Percentiles rank a stretch among this genome's conserved stretches.
phyloP scores from a whole-genome alignment of 352 stramenopile genomes.

The Globisporangium sylvaticum region DNA sequence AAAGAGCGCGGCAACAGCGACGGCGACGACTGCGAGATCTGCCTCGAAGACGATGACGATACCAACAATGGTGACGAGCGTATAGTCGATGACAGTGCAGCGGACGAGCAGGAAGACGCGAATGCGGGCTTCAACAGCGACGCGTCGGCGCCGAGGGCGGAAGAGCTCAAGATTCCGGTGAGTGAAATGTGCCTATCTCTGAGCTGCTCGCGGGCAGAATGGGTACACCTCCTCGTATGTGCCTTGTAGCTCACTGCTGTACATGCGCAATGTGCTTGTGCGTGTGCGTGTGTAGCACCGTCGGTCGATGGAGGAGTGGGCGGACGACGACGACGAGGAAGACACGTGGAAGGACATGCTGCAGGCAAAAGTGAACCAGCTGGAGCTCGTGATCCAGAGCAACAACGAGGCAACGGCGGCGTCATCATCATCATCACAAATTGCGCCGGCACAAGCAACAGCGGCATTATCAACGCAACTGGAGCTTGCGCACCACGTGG shows the following conservation, averaged over 20 bases:
- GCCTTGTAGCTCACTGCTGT: background rate
- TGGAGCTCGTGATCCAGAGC: conserved; percentile 57
- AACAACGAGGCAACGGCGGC: conserved; percentile 17
- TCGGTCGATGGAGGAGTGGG: conserved; percentile 72
- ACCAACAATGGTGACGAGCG: background rate
- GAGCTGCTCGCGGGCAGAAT: background rate
- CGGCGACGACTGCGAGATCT: conserved; percentile 14
- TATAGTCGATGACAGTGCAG: background rate
- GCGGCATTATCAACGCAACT: conserved; percentile 4
- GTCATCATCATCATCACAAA: conserved; percentile 12
- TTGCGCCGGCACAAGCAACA: conserved; percentile 15
- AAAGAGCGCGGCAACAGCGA: conserved; percentile 11
- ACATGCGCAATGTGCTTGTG: background rate
- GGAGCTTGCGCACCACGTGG: conserved; percentile 15
- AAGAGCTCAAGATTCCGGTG: background rate
- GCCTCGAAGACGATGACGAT: background rate
- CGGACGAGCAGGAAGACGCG: background rate
- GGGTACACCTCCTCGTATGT: background rate
- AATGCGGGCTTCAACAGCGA: background rate
- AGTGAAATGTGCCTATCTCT: background rate
- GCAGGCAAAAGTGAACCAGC: conserved; percentile 70
- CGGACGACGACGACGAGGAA: conserved; percentile 75
- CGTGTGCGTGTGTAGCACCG: conserved; percentile 21
- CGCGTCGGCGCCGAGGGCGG: background rate
- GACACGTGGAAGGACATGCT: conserved; percentile 77